Percentiles rank a stretch among this genome's conserved stretches.
Conservation (phyloP, 176 grass and related monocot genomes). For the Otatea glauca region DNA sequence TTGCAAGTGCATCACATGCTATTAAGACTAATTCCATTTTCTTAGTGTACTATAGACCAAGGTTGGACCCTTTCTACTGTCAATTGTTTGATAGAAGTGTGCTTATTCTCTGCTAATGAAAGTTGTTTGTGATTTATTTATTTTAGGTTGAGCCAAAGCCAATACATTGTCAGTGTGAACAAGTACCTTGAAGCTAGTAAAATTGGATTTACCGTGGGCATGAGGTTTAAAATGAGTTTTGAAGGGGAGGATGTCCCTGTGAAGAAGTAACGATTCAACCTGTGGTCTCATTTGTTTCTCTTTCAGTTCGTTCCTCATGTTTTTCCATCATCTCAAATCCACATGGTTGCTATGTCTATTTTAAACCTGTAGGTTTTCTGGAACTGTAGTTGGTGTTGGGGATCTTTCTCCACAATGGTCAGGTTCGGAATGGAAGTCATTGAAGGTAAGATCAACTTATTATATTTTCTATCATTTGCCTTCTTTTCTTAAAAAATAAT, state of each 20-base stretch:
- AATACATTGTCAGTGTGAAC: slow-evolving; percentile 85
- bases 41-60: slow-evolving; percentile 93
- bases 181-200: slow-evolving; percentile 83
- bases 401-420: slow-evolving; percentile 77
- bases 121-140: slow-evolving; percentile 3
- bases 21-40: slow-evolving; percentile 87
- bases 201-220: slow-evolving; percentile 67
- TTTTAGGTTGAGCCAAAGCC: slow-evolving; percentile 84
- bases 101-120: slow-evolving; percentile 18
- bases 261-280: slow-evolving; percentile 65
- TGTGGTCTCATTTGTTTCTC: slow-evolving; percentile 28
- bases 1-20: slow-evolving; percentile 94
- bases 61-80: slow-evolving; percentile 45
- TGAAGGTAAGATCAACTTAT: slow-evolving; percentile 59
- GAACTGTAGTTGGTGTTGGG: slow-evolving; percentile 69
- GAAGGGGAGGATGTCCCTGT: slow-evolving; percentile 95
- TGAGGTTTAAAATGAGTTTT: slow-evolving; percentile 97
- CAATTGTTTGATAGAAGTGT: neutral
- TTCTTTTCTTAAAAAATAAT: neutral
- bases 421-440: slow-evolving; percentile 88
- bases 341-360: neutral
- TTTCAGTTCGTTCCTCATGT: slow-evolving; percentile 32
- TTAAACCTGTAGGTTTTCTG: slow-evolving; percentile 69
- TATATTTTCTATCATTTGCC: neutral
- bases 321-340: slow-evolving; percentile 13